Evolutionary conservation across 2,329 filamentous ascomycete genomes (phyloP).

Genomic region (Lasiodiplodia citricola): DNA sequence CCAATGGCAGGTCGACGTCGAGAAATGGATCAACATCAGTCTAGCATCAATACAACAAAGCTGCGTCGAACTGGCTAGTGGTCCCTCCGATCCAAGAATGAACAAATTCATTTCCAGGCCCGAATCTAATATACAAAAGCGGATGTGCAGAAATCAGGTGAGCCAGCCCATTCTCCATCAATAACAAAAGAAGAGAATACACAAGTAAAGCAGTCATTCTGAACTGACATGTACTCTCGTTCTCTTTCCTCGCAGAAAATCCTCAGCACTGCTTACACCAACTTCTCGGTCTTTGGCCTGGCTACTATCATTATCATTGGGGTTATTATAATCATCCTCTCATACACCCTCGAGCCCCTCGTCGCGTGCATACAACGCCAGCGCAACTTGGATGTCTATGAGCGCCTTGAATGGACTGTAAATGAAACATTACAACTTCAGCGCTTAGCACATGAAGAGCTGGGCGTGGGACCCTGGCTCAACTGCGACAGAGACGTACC

Average conservation of each 20-base stretch:
- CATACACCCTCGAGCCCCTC: constrained; percentile 17
- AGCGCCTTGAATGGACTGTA: constrained; percentile 29
- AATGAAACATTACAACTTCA: constrained; percentile 28
- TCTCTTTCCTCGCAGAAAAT: constrained; percentile 2
- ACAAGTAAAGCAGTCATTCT: background rate
- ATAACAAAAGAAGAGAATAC: too few species aligned
- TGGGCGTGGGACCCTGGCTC: constrained; percentile 28
- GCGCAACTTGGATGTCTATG: constrained; percentile 26
- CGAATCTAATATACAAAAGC: background rate
- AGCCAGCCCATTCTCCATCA: background rate
- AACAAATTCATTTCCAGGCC: background rate
- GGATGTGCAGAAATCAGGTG: constrained; percentile 10
- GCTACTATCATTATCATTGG: constrained; percentile 32
- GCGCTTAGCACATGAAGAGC: constrained; percentile 20
- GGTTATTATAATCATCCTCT: constrained; percentile 31
- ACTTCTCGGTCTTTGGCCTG: constrained; percentile 34
- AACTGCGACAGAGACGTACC: background rate
- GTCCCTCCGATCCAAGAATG: constrained; percentile 7
- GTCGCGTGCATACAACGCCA: constrained; percentile 26
- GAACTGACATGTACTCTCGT: too few species aligned
- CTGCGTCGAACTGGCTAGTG: constrained; percentile 21
- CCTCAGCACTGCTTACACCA: constrained; percentile 30
- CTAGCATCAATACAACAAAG: constrained; percentile 27
- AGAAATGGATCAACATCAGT: constrained; percentile 25
- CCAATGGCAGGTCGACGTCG: constrained; percentile 30